Percentiles rank a stretch among this genome's conserved stretches.
phyloP scores from a whole-genome alignment of 148 eudicot species.

The Limonium bicolor region DNA sequence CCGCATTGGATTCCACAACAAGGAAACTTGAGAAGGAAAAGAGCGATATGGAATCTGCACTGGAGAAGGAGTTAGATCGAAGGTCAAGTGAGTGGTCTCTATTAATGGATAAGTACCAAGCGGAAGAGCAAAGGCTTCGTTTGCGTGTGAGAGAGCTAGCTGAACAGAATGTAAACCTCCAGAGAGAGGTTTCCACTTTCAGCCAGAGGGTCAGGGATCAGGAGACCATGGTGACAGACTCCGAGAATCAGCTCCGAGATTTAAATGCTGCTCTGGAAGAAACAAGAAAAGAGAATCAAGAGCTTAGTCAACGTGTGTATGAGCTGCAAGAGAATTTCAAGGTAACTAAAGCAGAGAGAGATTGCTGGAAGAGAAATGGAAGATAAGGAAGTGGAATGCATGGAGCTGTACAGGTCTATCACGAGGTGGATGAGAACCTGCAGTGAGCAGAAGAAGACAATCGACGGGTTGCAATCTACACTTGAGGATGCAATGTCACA shows the following conservation, averaged over 20 bases:
- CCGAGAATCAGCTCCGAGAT: slow-evolving; percentile 43
- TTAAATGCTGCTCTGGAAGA: slow-evolving; percentile 39
- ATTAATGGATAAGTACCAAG: slow-evolving; percentile 57
- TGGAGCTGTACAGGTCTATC: slow-evolving; percentile 49
- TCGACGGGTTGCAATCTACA: slow-evolving; percentile 53
- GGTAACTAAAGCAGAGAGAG: slow-evolving; percentile 49
- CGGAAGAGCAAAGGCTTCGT: slow-evolving; percentile 84
- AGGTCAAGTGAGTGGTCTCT: slow-evolving; percentile 85
- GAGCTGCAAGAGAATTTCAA: slow-evolving; percentile 43
- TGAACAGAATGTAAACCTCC: slow-evolving; percentile 84
- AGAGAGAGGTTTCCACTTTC: slow-evolving; percentile 72
- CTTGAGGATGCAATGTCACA: slow-evolving; percentile 39
- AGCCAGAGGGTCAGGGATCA: slow-evolving; percentile 40
- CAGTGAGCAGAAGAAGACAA: slow-evolving; percentile 72
- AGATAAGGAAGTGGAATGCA: slow-evolving; percentile 70
- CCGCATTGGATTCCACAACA: slow-evolving; percentile 29
- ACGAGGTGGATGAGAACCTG: slow-evolving; percentile 55
- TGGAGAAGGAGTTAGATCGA: slow-evolving; percentile 82
- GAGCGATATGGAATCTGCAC: slow-evolving; percentile 40
- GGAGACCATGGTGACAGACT: slow-evolving; percentile 16
- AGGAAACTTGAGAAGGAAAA: slow-evolving; percentile 63
- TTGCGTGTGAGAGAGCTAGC: slow-evolving; percentile 87
- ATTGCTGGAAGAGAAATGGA: slow-evolving; percentile 33
- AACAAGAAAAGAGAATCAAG: slow-evolving; percentile 38
- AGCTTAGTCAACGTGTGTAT: slow-evolving; percentile 25